Percentiles rank a stretch among this genome's conserved stretches.
Evolutionary conservation across 169 alveolate species (phyloP).

Genomic region (Sarcocystis neurona): DNA sequence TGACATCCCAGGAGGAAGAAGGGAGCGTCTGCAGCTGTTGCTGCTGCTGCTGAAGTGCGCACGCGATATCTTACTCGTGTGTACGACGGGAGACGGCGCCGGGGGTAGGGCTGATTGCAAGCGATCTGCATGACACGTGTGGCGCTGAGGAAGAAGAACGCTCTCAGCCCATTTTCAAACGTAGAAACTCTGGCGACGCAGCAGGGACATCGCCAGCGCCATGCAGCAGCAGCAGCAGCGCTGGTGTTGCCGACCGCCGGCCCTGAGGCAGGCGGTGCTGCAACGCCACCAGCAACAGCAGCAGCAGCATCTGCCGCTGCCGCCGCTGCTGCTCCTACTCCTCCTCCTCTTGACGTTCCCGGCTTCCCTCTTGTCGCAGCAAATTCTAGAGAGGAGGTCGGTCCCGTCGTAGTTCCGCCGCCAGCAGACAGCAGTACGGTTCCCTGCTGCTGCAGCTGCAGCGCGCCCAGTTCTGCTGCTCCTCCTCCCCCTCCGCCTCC

Average conservation of each 20-base stretch:
- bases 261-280: neutral
- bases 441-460: no score
- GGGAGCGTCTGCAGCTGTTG: no score
- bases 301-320: neutral
- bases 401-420: no score
- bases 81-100: slow-evolving; percentile 4
- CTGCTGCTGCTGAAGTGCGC: no score
- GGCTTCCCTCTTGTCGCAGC: no score
- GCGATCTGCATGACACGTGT: neutral
- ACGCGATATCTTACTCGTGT: slow-evolving; percentile 12
- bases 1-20: no score
- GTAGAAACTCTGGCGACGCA: neutral
- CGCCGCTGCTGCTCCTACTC: no score
- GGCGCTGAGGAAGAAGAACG: slow-evolving; percentile 21
- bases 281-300: neutral
- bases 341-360: no score
- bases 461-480: no score
- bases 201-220: slow-evolving; percentile 24
- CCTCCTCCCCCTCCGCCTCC: slow-evolving; percentile 57
- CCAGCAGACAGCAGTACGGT: no score
- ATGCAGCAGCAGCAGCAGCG: neutral
- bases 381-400: no score
- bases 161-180: neutral
- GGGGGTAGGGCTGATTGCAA: neutral
- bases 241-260: neutral